Evolutionary conservation across 2,329 filamentous ascomycete genomes (phyloP), one percentile per base, ranked within the genome.

Genomic region (Neofusicoccum umdonicola): DNA sequence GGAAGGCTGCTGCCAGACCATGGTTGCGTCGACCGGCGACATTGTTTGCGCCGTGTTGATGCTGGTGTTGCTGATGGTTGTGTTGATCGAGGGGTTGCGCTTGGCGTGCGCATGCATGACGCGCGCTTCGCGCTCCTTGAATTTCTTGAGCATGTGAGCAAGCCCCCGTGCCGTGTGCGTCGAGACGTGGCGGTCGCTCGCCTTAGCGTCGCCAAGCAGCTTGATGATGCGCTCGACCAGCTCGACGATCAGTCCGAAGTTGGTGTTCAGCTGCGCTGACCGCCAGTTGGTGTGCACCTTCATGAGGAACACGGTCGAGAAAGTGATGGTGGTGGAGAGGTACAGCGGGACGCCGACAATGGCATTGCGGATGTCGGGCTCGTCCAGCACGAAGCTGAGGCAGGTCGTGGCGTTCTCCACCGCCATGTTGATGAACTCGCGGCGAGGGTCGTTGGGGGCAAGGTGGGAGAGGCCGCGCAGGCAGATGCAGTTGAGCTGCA

Each of bases 301-400:
- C 65, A 78, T 71, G 2, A 78, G 70, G 62, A 79, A 79, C 3
- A 77, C 75, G 1, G 71, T 70, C 0, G 74, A 72, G 61, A 74
- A 77, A 3, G 75, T 70, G 34, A 78, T 75, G 76, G 78, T 78
- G 37, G 74, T 77, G 63, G 78, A 74, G 1, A 76, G 68, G 63
- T 77, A 78, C 1, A 78, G 65, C 0, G 76, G 77, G 7, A 76
- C 73, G 9, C 76, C 76, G 6, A 76, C 71, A 3, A 79, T 64
- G 1, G 72, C 69, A 9, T 69, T 67, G 2, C 71, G 67, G 41
- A 78, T 71, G 47, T 78, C 76, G 1, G 71, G 69, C 42, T 78
- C 75, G 35, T 74, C 72, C 0, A 77, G 66, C 0, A 77, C 71
- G 19, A 76, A 71, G 7, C 71, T 70, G 1, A 78, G 68, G 17